phyloP scores from a whole-genome alignment of 1,284 basidiomycete species.

The Cryptococcus deneoformans region DNA sequence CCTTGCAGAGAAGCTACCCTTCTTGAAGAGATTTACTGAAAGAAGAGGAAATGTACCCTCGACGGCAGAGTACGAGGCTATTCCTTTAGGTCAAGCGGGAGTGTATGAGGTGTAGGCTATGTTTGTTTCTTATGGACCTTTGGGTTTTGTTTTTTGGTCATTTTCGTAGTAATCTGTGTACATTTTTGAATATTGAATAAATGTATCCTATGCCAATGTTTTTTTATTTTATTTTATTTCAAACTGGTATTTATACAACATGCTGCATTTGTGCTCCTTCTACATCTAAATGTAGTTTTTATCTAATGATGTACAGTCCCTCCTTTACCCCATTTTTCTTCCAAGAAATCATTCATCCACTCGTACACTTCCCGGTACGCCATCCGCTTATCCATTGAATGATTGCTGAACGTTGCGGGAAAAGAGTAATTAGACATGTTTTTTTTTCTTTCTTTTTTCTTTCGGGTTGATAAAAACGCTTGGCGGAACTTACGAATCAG shows the following conservation, averaged over 20 bases:
- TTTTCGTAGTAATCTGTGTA: too few relatives aligned
- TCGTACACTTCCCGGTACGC: slow-evolving; percentile 82
- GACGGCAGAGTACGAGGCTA: slow-evolving; percentile 37
- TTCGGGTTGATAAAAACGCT: too few relatives aligned
- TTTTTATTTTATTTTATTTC: too few relatives aligned
- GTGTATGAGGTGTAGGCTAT: background rate
- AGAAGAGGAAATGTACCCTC: slow-evolving; percentile 4
- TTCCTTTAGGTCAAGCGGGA: slow-evolving; percentile 20
- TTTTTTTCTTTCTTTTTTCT: too few relatives aligned
- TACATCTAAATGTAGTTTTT: background rate
- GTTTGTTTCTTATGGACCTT: too few relatives aligned
- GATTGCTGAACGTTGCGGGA: slow-evolving; percentile 59
- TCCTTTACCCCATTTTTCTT: slow-evolving; percentile 89
- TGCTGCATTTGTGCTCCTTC: background rate
- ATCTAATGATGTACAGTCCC: slow-evolving; percentile 49
- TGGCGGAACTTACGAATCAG: slow-evolving; percentile 67
- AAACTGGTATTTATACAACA: background rate
- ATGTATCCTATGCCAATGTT: too few relatives aligned
- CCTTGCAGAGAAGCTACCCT: slow-evolving; percentile 20
- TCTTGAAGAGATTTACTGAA: slow-evolving; percentile 22
- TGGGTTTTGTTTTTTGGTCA: background rate
- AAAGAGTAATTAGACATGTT: background rate
- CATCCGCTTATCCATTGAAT: slow-evolving; percentile 67
- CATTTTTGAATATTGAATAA: too few relatives aligned
- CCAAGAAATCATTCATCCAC: slow-evolving; percentile 77